Evolutionary conservation across 257 asterid genomes (phyloP).

Genomic region (Solanum sitiens): DNA sequence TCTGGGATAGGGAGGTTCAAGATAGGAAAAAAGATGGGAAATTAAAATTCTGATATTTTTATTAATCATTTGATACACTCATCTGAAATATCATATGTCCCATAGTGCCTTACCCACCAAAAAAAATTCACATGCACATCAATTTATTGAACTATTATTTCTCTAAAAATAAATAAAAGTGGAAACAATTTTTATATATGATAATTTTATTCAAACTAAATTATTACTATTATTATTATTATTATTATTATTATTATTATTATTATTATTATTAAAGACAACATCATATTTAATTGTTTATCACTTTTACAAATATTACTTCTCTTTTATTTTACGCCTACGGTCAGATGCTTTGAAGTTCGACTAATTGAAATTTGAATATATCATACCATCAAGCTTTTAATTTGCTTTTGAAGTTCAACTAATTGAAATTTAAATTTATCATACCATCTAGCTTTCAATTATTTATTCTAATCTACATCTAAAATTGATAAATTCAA

Average conservation of each 20-base stretch:
- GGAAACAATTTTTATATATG: background rate
- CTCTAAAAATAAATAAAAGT: background rate
- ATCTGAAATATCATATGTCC: background rate
- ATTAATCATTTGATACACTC: background rate
- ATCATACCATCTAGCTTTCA: background rate
- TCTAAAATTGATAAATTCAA: background rate
- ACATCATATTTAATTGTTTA: no score
- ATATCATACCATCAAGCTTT: no score
- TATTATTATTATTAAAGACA: no score
- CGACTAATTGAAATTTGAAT: no score
- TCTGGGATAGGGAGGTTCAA: background rate
- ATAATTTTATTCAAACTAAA: background rate
- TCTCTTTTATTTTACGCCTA: no score
- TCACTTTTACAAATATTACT: no score
- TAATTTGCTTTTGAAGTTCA: background rate
- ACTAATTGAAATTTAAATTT: no score
- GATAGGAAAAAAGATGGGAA: background rate
- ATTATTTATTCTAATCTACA: background rate
- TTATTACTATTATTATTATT: no score
- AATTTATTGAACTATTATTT: background rate
- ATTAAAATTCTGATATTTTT: background rate
- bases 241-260: no score
- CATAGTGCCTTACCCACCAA: background rate
- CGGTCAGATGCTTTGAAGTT: rapidly evolving
- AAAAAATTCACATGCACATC: background rate